Base-by-base conservation (phyloP, 139 green algal genomes). In the Eudorina sp. region DNA sequence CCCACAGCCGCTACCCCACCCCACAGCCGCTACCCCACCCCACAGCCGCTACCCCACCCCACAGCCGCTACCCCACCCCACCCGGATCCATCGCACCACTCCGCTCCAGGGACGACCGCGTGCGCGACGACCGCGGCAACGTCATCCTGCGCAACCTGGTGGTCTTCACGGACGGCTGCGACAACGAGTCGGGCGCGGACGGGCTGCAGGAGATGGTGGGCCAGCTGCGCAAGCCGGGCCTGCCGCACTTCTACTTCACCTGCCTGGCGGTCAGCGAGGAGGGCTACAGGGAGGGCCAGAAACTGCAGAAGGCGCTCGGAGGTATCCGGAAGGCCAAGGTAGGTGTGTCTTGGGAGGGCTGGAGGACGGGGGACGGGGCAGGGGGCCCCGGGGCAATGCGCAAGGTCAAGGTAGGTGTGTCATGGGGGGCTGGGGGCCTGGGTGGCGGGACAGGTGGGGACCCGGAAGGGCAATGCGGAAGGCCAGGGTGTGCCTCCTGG, bases 231-330 rank as follows among this genome's bases (percentile, higher is more conserved):
- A n/a, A 29, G n/a, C 64, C 64, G 8, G 64, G n/a, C 64, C 8
- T 73, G 29, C 29, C 64, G n/a, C 41, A 73, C 64, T 73, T 73
- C 64, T 6, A 73, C 64, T 73, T 73, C 64, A 73, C 64, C 8
- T 45, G 29, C n/a, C 29, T 73, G 64, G 64, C 64, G 8, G 64
- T 73, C n/a, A n/a, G n/a, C 64, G 14, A 16, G 6, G 64, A 73
- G n/a, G 64, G 29, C 4, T 7, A 16, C 4, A 27, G 16, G n/a
- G 64, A 73, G 64, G 64, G 64, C 64, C 8, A 41, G 8, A 73
- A 73, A n/a, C n/a, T 73, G 29, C 64, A 43, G 64, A 8, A 41
- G 64, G 8, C 6, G 64, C 64, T 73, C n/a, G n/a, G 9, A 27
- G 64, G 29, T n/a, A 29, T 29, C 64, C 9, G 16, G 29, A 29